phyloP scores from a whole-genome alignment of 2,329 filamentous ascomycete genomes.

The Parasarocladium wereldwijsianum region DNA sequence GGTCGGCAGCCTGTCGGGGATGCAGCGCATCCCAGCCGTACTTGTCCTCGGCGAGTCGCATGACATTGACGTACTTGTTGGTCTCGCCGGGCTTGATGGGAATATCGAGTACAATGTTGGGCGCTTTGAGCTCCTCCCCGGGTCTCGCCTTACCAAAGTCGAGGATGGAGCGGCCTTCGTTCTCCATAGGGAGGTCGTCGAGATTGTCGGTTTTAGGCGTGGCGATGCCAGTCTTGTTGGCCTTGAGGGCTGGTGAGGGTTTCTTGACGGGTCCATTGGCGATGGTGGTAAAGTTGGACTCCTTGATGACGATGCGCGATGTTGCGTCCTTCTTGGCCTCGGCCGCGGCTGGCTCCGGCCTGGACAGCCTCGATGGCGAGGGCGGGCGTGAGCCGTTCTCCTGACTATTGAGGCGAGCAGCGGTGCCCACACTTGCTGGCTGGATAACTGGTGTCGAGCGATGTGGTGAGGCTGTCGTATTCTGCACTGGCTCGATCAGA shows the following conservation, averaged over 20 bases:
- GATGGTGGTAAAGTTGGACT: slow-evolving; percentile 26
- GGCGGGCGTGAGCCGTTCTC: slow-evolving; percentile 20
- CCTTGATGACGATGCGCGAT: slow-evolving; percentile 19
- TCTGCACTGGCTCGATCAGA: slow-evolving; percentile 51
- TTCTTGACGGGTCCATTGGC: slow-evolving; percentile 28
- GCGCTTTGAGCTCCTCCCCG: slow-evolving; percentile 45
- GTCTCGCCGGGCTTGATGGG: slow-evolving; percentile 58
- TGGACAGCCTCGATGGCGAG: slow-evolving; percentile 26
- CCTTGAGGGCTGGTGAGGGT: slow-evolving; percentile 31
- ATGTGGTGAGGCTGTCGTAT: slow-evolving; percentile 13
- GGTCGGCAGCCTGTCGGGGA: slow-evolving; percentile 76
- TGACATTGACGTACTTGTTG: slow-evolving; percentile 92
- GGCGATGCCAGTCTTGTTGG: slow-evolving; percentile 19
- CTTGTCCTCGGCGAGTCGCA: slow-evolving; percentile 79
- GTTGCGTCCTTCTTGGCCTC: slow-evolving; percentile 24
- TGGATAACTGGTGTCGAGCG: slow-evolving; percentile 12
- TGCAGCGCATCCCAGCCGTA: slow-evolving; percentile 93
- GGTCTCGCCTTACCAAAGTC: slow-evolving; percentile 45
- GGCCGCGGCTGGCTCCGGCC: slow-evolving; percentile 14
- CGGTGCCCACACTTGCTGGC: slow-evolving; percentile 12
- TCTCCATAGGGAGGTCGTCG: slow-evolving; percentile 29
- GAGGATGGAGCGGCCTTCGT: slow-evolving; percentile 39
- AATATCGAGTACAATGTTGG: slow-evolving; percentile 73
- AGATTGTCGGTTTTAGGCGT: slow-evolving; percentile 34
- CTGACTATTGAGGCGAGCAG: slow-evolving; percentile 19